Evolutionary conservation across 306 rosid species (phyloP).

Genomic region (Fragaria ananassa): DNA sequence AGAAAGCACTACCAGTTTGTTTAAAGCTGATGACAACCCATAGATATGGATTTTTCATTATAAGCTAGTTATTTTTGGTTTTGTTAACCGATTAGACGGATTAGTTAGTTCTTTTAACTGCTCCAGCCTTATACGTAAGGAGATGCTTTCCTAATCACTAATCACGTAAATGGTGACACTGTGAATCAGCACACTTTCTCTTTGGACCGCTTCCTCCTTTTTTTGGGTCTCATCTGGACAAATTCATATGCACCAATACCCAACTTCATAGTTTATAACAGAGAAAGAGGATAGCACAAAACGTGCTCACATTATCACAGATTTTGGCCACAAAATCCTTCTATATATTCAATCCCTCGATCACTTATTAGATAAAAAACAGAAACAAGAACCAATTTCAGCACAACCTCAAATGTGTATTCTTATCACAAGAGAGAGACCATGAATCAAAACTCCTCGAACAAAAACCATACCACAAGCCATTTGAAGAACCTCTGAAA

Average conservation of each 20-base stretch:
- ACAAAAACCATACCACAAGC: background rate
- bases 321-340: background rate
- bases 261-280: background rate
- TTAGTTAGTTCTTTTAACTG: background rate
- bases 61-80: conserved; percentile 1
- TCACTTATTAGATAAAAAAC: too few species aligned
- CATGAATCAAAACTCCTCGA: background rate
- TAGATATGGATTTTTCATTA: background rate
- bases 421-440: too few species aligned
- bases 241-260: background rate
- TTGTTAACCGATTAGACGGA: background rate
- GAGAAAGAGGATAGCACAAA: background rate
- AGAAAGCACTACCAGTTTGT: background rate
- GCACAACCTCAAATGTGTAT: too few species aligned
- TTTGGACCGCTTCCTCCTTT: conserved; percentile 3
- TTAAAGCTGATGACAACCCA: background rate
- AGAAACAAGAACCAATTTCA: too few species aligned
- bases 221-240: too few species aligned
- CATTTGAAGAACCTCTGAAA: too few species aligned
- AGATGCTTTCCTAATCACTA: conserved; percentile 10
- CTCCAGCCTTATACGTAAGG: background rate
- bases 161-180: background rate
- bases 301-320: background rate
- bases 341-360: too few species aligned
- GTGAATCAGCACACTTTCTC: conserved; percentile 8